These are phyloP conservation scores for Cryptococcus amylolentus DNA, from an alignment of 1,284 basidiomycete species.

Conservation along the genomic window DNA sequence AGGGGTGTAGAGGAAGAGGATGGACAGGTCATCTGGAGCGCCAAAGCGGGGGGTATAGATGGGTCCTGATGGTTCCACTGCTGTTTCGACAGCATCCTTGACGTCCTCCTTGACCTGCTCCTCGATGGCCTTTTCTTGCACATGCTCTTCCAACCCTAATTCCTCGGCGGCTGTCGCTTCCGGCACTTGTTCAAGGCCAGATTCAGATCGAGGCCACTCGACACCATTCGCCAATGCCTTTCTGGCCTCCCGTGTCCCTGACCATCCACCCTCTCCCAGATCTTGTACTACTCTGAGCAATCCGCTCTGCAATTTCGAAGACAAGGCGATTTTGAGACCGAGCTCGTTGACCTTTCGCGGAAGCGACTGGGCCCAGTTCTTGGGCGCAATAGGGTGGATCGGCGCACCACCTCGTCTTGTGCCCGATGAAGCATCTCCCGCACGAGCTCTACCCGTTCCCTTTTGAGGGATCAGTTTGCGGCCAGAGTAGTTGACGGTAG, in stretches of 20 bases:
- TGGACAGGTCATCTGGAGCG: constrained; percentile 28
- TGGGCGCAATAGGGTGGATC: constrained; percentile 82
- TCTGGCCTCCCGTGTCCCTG: constrained; percentile 34
- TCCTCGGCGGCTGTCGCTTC: neutral
- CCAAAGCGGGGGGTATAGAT: constrained; percentile 33
- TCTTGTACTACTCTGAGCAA: constrained; percentile 69
- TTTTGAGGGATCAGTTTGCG: constrained; percentile 89
- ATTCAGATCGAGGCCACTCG: constrained; percentile 49
- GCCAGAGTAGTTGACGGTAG: constrained; percentile 83
- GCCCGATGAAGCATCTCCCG: constrained; percentile 83
- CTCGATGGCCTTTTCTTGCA: neutral
- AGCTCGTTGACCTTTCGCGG: constrained; percentile 86
- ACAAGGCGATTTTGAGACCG: constrained; percentile 86
- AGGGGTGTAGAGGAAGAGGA: constrained; percentile 46
- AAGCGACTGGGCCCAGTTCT: constrained; percentile 85
- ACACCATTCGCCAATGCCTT: constrained; percentile 29
- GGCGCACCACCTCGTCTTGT: constrained; percentile 89
- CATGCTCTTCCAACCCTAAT: neutral
- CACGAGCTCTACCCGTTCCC: constrained; percentile 81
- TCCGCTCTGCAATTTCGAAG: constrained; percentile 71
- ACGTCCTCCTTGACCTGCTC: constrained; percentile 57
- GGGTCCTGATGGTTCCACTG: constrained; percentile 49
- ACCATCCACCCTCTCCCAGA: constrained; percentile 59
- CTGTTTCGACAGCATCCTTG: constrained; percentile 52
- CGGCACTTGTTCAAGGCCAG: neutral